Conservation (phyloP, 345 rosid species). For the Citrus sinensis region DVS_A1.0 CM039169.1:30667501-30668000, state of each 20-base stretch:
- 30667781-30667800: background rate
- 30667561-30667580: background rate
- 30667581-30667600: background rate
- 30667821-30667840: slow-evolving; percentile 22
- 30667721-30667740: slow-evolving; percentile 91
- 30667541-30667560: background rate
- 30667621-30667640: slow-evolving; percentile 16
- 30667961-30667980: slow-evolving; percentile 83
- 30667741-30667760: background rate
- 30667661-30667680: background rate
- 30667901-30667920: slow-evolving; percentile 89
- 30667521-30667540: background rate
- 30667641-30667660: background rate
- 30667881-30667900: slow-evolving; percentile 90
- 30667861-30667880: slow-evolving; percentile 99
- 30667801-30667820: background rate
- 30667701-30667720: slow-evolving; percentile 79
- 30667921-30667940: slow-evolving; percentile 92
- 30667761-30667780: background rate
- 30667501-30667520: background rate
- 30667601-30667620: background rate
- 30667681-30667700: background rate
- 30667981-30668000: slow-evolving; percentile 97
- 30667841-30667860: slow-evolving; percentile 94
- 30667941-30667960: slow-evolving; percentile 87